Evolutionary conservation across 1,284 basidiomycete genomes (phyloP), one percentile per base, ranked within the genome.

Genomic region (Schizophyllum amplum): DNA sequence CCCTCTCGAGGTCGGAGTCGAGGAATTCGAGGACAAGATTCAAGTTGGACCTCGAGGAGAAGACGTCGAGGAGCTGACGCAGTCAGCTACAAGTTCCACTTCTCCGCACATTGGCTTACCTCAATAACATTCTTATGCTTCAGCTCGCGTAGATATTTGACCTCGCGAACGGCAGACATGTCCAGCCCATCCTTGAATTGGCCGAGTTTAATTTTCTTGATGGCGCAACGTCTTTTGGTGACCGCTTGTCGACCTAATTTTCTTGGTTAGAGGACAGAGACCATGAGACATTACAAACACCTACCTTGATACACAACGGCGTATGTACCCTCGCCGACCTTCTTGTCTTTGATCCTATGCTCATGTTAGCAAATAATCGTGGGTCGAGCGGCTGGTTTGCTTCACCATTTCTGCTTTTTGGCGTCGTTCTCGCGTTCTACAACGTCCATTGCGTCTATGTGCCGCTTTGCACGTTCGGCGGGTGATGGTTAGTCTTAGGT

Each of bases 11-110:
- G 72, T 99, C 96, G n/a, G 92, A 95, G 64, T 97, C 92, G 52
- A 99, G 79, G 71, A 96, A 99, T 69, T 99, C 97, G 22, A 99
- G 82, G 22, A 99, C 97, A 51, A 99, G 85, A 69, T 99, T 99
- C 61, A 99, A 80, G 68, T 98, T 98, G 11, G 88, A 90, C 72
- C 97, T 98, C 6, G 92, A 91, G 0, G 95, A 97, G 73, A 97
- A 99, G 17, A 99, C 96, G 67, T 98, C 96, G 48, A 98, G 80
- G 47, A 99, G 84, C 94, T 98, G 54, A 4, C 20, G 24, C 51
- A 11, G 54, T 24, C 27, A 47, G 48, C 48, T 21, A 49, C n/a
- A 20, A 25, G 21, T 24, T 25, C 9, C 55, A 6, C 23, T n/a
- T 6, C 53, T 21, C 25, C 33, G 47, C 23, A 27, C 52, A 21